Evolutionary conservation across 257 asterid species (phyloP), one percentile per base, ranked within the genome.

Genomic region (Vinca minor): DNA sequence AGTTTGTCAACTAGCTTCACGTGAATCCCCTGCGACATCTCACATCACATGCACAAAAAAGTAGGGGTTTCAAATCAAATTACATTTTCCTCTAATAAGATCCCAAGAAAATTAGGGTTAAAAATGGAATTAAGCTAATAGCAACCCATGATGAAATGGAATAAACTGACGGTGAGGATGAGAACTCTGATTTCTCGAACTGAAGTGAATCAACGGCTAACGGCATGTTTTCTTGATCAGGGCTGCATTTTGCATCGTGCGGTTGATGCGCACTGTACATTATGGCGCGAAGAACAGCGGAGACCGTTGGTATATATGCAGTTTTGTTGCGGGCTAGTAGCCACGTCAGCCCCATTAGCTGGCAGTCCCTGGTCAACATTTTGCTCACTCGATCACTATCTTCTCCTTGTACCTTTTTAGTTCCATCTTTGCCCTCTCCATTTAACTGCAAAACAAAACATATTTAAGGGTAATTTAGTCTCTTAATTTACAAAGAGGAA

Each of bases 201-300:
- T 87, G 96, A 17, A 85, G 82, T 0, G 99, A 89, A 71, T 93
- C 89, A 12, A 93, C 98, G 71, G 98, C 98, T 70, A 93, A 76
- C 48, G 98, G 98, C 98, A 93, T 93, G 86, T 93, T 93, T 83
- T 93, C 98, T 74, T 93, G 97, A 80, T 89, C 98, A 20, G 97
- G 98, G 70, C 96, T 87, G 82, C 98, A 93, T 41, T 90, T 93
- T 47, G 84, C 78, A 75, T 84, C 85, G 55, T 68, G 96, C 0
- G 97, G 89, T 13, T 95, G 94, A 67, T 82, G 96, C 23, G 94
- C 84, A 59, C 97, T 89, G 81, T 93, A 93, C 96, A 93, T 84
- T 65, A 93, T 73, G 74, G 98, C 97, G 67, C 98, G 95, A 72
- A 93, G 32, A 11, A 89, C 98, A 8, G 98, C 98, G n/a, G 98